These are phyloP conservation scores for Colletotrichum caudatum DNA, from an alignment of 2,329 filamentous ascomycete species.

Conservation along the genomic window DNA sequence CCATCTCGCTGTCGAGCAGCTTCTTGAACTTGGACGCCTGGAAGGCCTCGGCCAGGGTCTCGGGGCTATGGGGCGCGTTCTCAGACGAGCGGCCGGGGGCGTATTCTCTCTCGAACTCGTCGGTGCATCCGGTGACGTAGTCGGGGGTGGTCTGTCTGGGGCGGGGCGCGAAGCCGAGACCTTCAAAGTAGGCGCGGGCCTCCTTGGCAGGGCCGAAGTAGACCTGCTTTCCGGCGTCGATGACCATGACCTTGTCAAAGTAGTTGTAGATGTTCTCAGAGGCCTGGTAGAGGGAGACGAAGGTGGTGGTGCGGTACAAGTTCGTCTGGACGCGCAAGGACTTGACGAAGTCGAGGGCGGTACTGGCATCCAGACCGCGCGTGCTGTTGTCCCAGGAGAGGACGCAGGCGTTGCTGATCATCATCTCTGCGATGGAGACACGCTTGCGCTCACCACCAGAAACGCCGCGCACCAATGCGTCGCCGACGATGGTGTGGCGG, in stretches of 20 bases:
- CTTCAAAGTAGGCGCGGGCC: constrained; percentile 80
- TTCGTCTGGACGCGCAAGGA: constrained; percentile 85
- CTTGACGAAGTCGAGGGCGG: constrained; percentile 74
- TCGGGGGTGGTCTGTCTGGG: constrained; percentile 85
- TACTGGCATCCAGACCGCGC: constrained; percentile 75
- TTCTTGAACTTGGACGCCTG: constrained; percentile 70
- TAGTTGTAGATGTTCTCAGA: constrained; percentile 83
- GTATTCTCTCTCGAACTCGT: constrained; percentile 85
- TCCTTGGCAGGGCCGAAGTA: constrained; percentile 78
- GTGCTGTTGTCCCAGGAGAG: constrained; percentile 83
- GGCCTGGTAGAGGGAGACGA: constrained; percentile 88
- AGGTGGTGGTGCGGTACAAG: constrained; percentile 85
- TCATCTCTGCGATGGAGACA: constrained; percentile 86
- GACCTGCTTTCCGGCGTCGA: constrained; percentile 80
- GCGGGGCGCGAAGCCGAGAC: constrained; percentile 79
- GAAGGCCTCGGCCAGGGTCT: constrained; percentile 77
- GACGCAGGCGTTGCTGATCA: constrained; percentile 79
- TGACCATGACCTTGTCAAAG: constrained; percentile 88
- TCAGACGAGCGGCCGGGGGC: constrained; percentile 72
- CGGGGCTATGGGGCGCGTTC: constrained; percentile 77
- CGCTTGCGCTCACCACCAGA: constrained; percentile 84
- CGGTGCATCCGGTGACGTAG: constrained; percentile 85
- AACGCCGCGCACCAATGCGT: constrained; percentile 83
- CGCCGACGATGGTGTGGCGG: constrained; percentile 84
- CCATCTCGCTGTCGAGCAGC: constrained; percentile 74